Percentiles rank a stretch among this genome's conserved stretches.
These are phyloP conservation scores for Eurotiales sp. DNA, from an alignment of 2,329 filamentous ascomycete species.

Conservation along the genomic window DNA sequence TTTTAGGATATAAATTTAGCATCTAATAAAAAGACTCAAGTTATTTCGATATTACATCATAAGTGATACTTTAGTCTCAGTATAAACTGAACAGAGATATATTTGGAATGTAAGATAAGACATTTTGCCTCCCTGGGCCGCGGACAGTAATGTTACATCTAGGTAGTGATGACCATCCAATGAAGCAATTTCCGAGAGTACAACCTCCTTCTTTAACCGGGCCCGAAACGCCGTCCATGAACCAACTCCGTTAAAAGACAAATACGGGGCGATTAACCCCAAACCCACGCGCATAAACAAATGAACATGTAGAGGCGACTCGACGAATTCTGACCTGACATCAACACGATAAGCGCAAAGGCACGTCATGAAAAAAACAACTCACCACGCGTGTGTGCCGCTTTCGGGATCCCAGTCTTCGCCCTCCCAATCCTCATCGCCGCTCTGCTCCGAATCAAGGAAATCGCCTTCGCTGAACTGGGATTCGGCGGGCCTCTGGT, in stretches of 20 bases:
- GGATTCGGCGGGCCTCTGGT: slow-evolving; percentile 57
- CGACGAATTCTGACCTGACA: neutral
- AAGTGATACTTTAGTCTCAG: too few relatives aligned
- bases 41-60: too few relatives aligned
- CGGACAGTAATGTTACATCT: slow-evolving; percentile 6
- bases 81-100: too few relatives aligned
- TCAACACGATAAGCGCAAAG: neutral
- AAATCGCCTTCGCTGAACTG: slow-evolving; percentile 59
- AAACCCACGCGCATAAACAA: neutral
- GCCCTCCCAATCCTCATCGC: slow-evolving; percentile 58
- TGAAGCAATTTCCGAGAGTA: neutral
- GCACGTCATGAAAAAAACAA: neutral
- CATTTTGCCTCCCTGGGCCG: neutral
- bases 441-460: slow-evolving; percentile 56
- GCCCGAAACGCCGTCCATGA: slow-evolving; percentile 1
- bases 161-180: neutral
- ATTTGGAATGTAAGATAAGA: neutral
- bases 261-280: neutral
- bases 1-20: too few relatives aligned
- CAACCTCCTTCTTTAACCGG: neutral
- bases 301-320: neutral
- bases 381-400: slow-evolving; percentile 28
- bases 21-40: too few relatives aligned
- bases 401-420: slow-evolving; percentile 27
- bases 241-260: neutral